Base-by-base conservation (phyloP, 768 basidiomycete species). In the Chalciporus sphaerocephalus region DNA sequence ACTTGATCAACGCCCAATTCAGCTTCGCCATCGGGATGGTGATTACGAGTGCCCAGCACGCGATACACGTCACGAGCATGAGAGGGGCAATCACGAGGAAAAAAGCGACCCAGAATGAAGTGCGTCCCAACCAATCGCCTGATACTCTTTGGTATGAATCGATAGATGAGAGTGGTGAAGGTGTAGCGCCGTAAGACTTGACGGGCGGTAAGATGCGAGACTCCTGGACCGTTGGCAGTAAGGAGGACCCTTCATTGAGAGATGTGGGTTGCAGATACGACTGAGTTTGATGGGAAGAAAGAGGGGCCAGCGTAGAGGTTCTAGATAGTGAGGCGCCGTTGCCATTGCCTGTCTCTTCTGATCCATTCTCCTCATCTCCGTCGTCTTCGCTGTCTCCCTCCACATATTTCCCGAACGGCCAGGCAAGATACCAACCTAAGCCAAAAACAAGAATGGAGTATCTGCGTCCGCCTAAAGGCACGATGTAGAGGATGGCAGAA, bases 401-500 rank as follows among this genome's bases (percentile, higher is more conserved):
- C 38, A 99, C 91, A 62, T 98, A 99, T 67, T 97, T 97, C 16
- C 96, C 94, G 61, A 99, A 99, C 2, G 96, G 96, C 96, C 96
- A 98, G 17, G 81, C 80, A 42, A 97, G 78, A 64, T 99, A 99
- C 89, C 93, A 96, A 6, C 92, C 93, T 20, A 99, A 70, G 12
- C 96, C 96, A 58, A 82, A 92, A 5, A 97, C 72, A 23, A 98
- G 75, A n/a, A 78, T 79, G 2, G 90, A 80, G 62, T 95, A 98
- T 39, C 80, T 83, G 53, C 74, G 75, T 34, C 92, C 92, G 11
- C 96, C 95, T 37, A 77, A 76, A 0, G 94, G 89, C 6, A 92
- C 70, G 34, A 86, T 42, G 58, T 76, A 83, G 22, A 99, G 73
- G 15, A 94, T 22, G 34, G 70, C 74, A 6, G 91, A 82, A 34